A percentile compares a stretch with the other conserved stretches of the same genome.
phyloP scores from a whole-genome alignment of 768 basidiomycete species.

The Galerina marginata region DNA sequence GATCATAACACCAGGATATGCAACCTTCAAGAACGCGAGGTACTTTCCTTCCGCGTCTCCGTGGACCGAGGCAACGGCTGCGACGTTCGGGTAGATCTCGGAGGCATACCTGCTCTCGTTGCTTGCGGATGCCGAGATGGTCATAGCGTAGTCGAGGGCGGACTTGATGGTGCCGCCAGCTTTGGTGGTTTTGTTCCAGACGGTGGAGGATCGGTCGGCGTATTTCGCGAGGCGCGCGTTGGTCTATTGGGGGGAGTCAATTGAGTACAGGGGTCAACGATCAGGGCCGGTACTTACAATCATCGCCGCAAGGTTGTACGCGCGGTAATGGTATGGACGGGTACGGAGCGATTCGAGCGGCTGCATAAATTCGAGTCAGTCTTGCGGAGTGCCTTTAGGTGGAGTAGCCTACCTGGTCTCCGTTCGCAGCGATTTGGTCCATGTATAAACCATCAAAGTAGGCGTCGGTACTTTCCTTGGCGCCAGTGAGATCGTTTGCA shows the following conservation, averaged over 20 bases:
- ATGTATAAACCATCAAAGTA: conserved; percentile 59
- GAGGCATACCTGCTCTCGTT: conserved; percentile 42
- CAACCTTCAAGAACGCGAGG: conserved; percentile 46
- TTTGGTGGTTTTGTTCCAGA: conserved; percentile 58
- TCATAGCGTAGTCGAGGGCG: conserved; percentile 65
- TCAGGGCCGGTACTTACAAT: conserved; percentile 46
- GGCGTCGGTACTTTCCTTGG: conserved; percentile 46
- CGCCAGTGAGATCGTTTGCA: conserved; percentile 54
- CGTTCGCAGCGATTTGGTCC: conserved; percentile 59
- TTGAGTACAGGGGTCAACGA: not conserved
- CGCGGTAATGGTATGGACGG: conserved; percentile 68
- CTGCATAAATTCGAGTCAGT: conserved; percentile 28
- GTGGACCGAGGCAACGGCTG: conserved; percentile 59
- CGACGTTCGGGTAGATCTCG: conserved; percentile 63
- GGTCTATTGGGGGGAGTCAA: conserved; percentile 40
- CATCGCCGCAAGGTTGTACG: conserved; percentile 73
- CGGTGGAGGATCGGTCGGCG: conserved; percentile 41
- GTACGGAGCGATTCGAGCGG: conserved; percentile 67
- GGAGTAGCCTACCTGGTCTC: conserved; percentile 54
- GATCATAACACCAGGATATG: conserved; percentile 41
- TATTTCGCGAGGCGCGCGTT: conserved; percentile 60
- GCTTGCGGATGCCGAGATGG: conserved; percentile 37
- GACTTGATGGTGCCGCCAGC: conserved; percentile 61
- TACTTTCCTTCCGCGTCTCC: conserved; percentile 66
- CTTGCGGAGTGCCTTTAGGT: not conserved